These are phyloP conservation scores for Domatiomyces globalis DNA, from an alignment of 2,329 filamentous ascomycete genomes.

Conservation along the genomic window DNA sequence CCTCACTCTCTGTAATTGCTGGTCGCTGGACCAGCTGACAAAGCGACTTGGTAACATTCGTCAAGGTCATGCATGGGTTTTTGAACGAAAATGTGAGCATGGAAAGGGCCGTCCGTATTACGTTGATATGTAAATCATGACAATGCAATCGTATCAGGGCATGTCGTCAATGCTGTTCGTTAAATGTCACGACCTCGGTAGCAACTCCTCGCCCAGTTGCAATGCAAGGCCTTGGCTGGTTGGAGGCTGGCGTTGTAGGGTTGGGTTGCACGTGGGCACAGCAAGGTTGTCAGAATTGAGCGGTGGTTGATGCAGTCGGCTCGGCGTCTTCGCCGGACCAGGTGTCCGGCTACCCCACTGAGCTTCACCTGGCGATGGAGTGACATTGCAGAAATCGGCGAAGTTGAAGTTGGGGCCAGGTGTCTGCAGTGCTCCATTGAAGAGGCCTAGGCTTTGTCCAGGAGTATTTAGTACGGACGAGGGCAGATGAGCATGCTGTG, in stretches of 20 bases:
- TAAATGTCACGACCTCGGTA: constrained; percentile 9
- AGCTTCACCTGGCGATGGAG: constrained; percentile 83
- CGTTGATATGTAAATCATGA: not conserved
- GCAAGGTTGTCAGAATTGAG: constrained; percentile 71
- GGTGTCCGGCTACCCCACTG: constrained; percentile 54
- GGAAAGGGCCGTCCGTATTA: not conserved
- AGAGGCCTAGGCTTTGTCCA: constrained; percentile 48
- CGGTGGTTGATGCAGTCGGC: constrained; percentile 55
- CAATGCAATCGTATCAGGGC: not conserved
- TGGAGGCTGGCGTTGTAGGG: constrained; percentile 11
- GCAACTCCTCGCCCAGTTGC: constrained; percentile 51
- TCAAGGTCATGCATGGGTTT: not conserved
- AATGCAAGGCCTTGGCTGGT: constrained; percentile 39
- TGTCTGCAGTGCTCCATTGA: constrained; percentile 70
- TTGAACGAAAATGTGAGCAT: not conserved
- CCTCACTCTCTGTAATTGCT: too few relatives aligned
- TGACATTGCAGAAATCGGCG: constrained; percentile 93
- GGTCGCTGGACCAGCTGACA: too few relatives aligned
- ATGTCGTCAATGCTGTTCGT: not conserved
- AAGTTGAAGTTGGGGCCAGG: constrained; percentile 84
- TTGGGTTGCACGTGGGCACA: constrained; percentile 31
- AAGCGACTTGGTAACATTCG: not conserved
- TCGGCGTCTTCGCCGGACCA: constrained; percentile 52
- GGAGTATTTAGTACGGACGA: constrained; percentile 41
- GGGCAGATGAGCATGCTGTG: constrained; percentile 42